Base-by-base conservation (phyloP, 2,329 filamentous ascomycete genomes). In the Colletotrichum cuscutae region DNA sequence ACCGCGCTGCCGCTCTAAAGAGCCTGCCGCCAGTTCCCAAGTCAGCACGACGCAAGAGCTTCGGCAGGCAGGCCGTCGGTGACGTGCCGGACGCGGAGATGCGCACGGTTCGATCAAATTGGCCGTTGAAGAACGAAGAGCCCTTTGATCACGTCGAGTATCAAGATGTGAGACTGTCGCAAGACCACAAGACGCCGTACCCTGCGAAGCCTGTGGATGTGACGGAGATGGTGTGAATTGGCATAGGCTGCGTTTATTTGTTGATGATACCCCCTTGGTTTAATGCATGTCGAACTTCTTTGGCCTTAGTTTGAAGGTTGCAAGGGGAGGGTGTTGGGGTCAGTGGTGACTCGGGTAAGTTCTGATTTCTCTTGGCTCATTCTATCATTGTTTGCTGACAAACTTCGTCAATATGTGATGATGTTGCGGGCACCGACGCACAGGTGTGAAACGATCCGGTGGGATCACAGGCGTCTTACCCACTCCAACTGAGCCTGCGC, bases 1-100 rank as follows among this genome's bases (percentile, higher is more conserved):
- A 73, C 8, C 57, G 71, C 7, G 71, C 60, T 13, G 71, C 66
- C n/a, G 71, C 66, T 2, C n/a, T 73, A 28, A 54, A 68, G 1
- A 73, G 35, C 3, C 2, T 71, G 5, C 71, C 69, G 5, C 37
- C 28, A 2, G 32, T 32, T 13, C 71, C 66, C 22, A 73, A 52
- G 61, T 56, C 66, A 11, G 2, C 56, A 3, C 28, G 61, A 12
- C 46, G 56, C 5, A 73, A 71, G 66, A 73, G 56, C 28, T 15
- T 71, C 3, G 71, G 66, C 15, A 46, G 71, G 4, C 54, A 61
- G 56, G 13, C 60, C 6, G 22, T 71, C 15, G 13, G 37, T 2
- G 71, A 73, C 12, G 13, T 53, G 4, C 71, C 66, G 3, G 60
- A 71, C 1, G 56, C 42, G 5, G 46, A 63, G 28, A 37, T 37